A percentile compares a stretch with the other conserved stretches of the same genome.
Conservation (phyloP, 805 yeast genomes). For the Hanseniaspora osmophila region DNA sequence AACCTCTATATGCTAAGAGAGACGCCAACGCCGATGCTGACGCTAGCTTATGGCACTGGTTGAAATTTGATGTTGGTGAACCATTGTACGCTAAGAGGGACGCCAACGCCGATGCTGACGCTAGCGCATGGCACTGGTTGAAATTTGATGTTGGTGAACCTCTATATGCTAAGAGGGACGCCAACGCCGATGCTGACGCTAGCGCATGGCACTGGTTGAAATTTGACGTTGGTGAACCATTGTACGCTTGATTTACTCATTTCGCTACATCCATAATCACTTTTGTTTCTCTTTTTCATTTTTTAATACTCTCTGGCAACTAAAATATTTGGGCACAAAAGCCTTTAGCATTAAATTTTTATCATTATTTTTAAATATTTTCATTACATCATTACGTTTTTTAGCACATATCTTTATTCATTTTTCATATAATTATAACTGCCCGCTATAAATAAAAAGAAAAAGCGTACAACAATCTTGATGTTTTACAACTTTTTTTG, state of each 20-base stretch:
- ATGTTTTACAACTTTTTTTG: too few species aligned
- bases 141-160: slow-evolving; percentile 5
- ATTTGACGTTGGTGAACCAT: slow-evolving; percentile 15
- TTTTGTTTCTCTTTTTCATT: neutral
- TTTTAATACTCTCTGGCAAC: neutral
- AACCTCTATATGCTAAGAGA: slow-evolving; percentile 15
- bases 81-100: slow-evolving; percentile 14
- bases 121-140: slow-evolving; percentile 20
- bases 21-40: slow-evolving; percentile 6
- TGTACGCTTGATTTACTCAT: slow-evolving; percentile 10
- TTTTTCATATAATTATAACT: too few species aligned
- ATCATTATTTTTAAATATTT: too few species aligned
- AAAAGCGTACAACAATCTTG: too few species aligned
- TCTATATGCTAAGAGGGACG: slow-evolving; percentile 4
- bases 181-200: slow-evolving; percentile 5
- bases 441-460: too few species aligned
- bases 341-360: too few species aligned
- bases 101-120: slow-evolving; percentile 7
- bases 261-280: neutral
- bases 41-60: slow-evolving; percentile 20
- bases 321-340: neutral
- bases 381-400: too few species aligned
- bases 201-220: slow-evolving; percentile 20
- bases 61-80: slow-evolving; percentile 13
- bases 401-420: too few species aligned